Evolutionary conservation across 1,139 yeast species (phyloP), one percentile per base, ranked within the genome.

Genomic region (Candida smagusa): DNA sequence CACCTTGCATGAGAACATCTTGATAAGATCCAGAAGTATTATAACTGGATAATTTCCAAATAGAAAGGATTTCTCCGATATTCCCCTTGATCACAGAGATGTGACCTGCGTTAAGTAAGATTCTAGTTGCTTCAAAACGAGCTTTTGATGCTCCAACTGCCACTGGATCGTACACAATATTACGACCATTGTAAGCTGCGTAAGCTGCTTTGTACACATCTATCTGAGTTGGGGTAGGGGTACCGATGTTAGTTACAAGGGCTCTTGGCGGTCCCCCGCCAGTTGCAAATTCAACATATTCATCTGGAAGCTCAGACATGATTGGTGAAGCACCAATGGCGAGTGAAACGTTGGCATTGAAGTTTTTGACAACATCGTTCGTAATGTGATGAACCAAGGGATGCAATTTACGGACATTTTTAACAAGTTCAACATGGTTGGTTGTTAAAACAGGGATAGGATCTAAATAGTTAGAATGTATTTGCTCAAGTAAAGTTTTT

Each of bases 301-400:
- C 97, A 2, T 68, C 75, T 0, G 68, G 50, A 33, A 81, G 68
- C 51, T 87, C 95, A n/a, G 95, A 83, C 97, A 90, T 90, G 19
- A 87, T 81, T 2, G 97, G 97, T 2, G 95, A 82, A 0, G 84
- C 94, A 2, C 96, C 95, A 21, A 83, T 63, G 0, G 97, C 89
- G 38, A 90, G 64, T 0, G 94, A 80, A n/a, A 87, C 85, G 52
- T 90, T 89, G 23, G 97, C 97, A 45, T 89, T 83, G 54, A 87
- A 81, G 54, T 87, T 84, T 54, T 87, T 86, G 29, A 85, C 96
- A n/a, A 90, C 97, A 40, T 77, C 76, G 54, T 90, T 90, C 28
- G 97, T 89, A 44, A 90, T 82, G 50, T 89, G 96, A 54, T 90
- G 97, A 5, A 87, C 81, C 50, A 90, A 61, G 0, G 96, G 95